Evolutionary conservation across 139 green algal species (phyloP), one percentile per base, ranked within the genome.

Genomic region (Parachlorella kessleri): DNA sequence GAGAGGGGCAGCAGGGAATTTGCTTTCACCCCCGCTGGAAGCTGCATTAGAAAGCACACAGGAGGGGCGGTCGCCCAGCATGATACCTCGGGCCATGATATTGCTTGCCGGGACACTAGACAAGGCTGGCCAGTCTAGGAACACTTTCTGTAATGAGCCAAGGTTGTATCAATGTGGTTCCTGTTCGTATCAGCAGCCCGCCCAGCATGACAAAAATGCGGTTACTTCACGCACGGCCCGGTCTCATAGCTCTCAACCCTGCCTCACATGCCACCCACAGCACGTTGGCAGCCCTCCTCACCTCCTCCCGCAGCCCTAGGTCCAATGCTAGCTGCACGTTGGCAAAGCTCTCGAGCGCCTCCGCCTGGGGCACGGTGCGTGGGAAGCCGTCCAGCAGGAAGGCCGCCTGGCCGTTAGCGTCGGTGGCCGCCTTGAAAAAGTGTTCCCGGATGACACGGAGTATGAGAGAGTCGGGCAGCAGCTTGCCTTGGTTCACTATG

Each of bases 361-460:
- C 81, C 30, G 95, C 94, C 81, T 97, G 91, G 21, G 69, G 23
- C 1, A 54, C 71, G 3, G 94, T 98, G 72, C 96, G 90, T 26
- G 92, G 96, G 67, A 98, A 99, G 40, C 97, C 97, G 83, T 99
- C 97, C 26, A 99, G 84, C 32, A 99, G 82, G 72, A 98, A 98
- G 23, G 28, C 21, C 68, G 72, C 38, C 30, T 81, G 66, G 26
- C 97, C 97, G 6, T 95, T 89, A 18, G 90, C 90, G 4, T 72
- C 1, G 63, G 66, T 2, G 85, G 30, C 32, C 26, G 54, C 40
- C 10, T 41, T 33, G 40, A 77, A 63, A 8, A 80, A 73, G 36
- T 66, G 9, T 66, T 77, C 67, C 7, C 71, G 73, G 2, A 88
- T 68, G n/a, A 97, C 87, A 63, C 92, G 75, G 33, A 98, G 72